These are phyloP conservation scores for Yarrowia sp. DNA, from an alignment of 805 yeast species.

Conservation along the genomic window DNA sequence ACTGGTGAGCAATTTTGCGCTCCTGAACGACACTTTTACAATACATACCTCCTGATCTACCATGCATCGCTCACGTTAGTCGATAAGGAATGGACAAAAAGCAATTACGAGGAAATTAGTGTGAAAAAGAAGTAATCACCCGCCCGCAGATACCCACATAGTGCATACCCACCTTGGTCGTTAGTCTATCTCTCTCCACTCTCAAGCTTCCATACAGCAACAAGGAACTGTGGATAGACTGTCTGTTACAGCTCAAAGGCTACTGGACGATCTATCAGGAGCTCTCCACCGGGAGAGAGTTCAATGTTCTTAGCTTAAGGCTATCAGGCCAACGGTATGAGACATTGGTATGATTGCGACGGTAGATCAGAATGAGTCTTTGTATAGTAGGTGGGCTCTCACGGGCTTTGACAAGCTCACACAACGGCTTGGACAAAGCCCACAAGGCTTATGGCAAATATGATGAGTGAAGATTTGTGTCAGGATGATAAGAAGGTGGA, in stretches of 20 bases:
- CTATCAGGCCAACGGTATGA: slow-evolving; percentile 8
- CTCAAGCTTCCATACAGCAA: not conserved
- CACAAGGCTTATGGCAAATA: not conserved
- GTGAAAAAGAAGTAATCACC: not conserved
- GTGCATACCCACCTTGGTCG: slow-evolving; percentile 9
- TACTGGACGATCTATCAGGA: slow-evolving; percentile 5
- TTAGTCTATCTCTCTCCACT: not conserved
- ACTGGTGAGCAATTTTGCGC: slow-evolving; percentile 5
- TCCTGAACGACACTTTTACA: not conserved
- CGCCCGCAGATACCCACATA: not conserved
- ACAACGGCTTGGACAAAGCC: not conserved
- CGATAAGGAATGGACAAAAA: slow-evolving; percentile 30
- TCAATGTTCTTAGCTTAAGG: slow-evolving; percentile 2
- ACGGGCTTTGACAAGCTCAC: not conserved
- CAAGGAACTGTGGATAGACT: not conserved
- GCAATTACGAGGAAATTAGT: not conserved
- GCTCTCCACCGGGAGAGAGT: not conserved
- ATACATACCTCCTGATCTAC: slow-evolving; percentile 9
- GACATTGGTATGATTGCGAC: slow-evolving; percentile 11
- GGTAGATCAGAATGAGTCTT: slow-evolving; percentile 2
- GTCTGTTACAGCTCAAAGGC: not conserved
- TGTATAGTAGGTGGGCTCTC: not conserved
- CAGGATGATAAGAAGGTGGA: no score
- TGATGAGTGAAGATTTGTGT: not conserved
- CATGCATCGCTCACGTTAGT: slow-evolving; percentile 17